These are phyloP conservation scores for Capsella rubella DNA, from an alignment of 441 rosid genomes.

Conservation along the genomic window DNA sequence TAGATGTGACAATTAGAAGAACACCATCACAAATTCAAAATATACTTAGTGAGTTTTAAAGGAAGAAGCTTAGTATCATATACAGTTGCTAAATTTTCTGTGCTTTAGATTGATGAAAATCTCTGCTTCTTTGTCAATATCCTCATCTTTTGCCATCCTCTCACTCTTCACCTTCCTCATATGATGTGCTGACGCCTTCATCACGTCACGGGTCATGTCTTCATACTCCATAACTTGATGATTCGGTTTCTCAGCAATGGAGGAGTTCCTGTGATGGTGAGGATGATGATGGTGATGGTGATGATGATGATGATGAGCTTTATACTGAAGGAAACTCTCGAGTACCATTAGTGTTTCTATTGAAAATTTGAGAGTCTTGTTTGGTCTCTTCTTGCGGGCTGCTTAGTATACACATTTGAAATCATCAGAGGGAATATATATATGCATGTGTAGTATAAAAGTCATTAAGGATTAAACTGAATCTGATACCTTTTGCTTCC, in stretches of 20 bases:
- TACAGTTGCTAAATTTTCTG: slow-evolving; percentile 49
- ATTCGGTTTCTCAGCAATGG: slow-evolving; percentile 25
- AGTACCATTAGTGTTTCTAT: slow-evolving; percentile 21
- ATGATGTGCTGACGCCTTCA: slow-evolving; percentile 25
- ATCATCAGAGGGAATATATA: slow-evolving; percentile 8
- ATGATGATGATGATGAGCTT: no score
- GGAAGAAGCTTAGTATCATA: background rate
- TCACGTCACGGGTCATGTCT: slow-evolving; percentile 16
- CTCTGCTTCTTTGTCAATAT: slow-evolving; percentile 65
- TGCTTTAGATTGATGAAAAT: slow-evolving; percentile 65
- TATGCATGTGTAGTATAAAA: background rate
- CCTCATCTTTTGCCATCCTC: slow-evolving; percentile 34
- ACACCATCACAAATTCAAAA: background rate
- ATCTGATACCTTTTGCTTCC: slow-evolving; percentile 32
- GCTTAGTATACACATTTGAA: slow-evolving; percentile 10
- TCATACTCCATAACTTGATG: slow-evolving; percentile 21
- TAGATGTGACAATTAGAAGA: background rate
- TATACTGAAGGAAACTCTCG: slow-evolving; percentile 19
- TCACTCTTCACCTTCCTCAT: slow-evolving; percentile 38
- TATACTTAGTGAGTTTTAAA: background rate
- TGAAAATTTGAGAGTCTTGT: background rate
- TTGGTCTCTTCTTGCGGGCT: background rate
- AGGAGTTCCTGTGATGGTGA: background rate
- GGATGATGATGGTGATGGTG: slow-evolving; percentile 10
- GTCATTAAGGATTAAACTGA: slow-evolving; percentile 28